Percentiles rank a stretch among this genome's conserved stretches.
phyloP scores from a whole-genome alignment of 257 asterid species.

The Jacaranda mimosifolia region DNA sequence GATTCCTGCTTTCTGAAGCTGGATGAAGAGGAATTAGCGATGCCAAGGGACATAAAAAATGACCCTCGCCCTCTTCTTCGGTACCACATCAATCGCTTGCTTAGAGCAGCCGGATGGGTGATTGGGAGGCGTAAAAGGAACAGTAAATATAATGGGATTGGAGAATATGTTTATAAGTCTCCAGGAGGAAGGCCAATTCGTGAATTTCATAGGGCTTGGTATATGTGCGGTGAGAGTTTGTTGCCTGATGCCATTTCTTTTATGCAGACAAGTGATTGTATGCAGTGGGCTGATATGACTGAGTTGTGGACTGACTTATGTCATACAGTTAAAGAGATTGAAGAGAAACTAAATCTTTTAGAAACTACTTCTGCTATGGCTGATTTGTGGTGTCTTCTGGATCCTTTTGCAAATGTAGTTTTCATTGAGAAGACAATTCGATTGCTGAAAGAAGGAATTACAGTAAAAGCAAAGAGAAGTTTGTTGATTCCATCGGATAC shows the following conservation, averaged over 20 bases:
- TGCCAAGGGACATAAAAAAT: slow-evolving; percentile 74
- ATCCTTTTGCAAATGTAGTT: slow-evolving; percentile 90
- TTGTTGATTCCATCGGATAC: slow-evolving; percentile 55
- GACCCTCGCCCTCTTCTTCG: slow-evolving; percentile 98
- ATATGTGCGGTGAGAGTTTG: slow-evolving; percentile 78
- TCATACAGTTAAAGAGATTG: slow-evolving; percentile 63
- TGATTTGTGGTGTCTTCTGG: slow-evolving; percentile 87
- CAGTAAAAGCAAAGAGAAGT: slow-evolving; percentile 74
- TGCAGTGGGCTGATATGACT: slow-evolving; percentile 75
- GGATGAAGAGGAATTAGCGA: slow-evolving; percentile 71
- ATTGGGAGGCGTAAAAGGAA: slow-evolving; percentile 94
- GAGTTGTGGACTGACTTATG: slow-evolving; percentile 81
- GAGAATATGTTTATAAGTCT: slow-evolving; percentile 89
- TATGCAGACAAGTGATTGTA: slow-evolving; percentile 54
- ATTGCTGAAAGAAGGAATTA: slow-evolving; percentile 77
- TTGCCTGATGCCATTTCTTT: slow-evolving; percentile 53
- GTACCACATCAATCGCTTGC: slow-evolving; percentile 85
- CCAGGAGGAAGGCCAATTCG: slow-evolving; percentile 97
- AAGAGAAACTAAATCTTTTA: slow-evolving; percentile 55
- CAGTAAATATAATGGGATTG: slow-evolving; percentile 77
- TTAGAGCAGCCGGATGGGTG: slow-evolving; percentile 91
- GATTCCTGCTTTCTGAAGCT: slow-evolving; percentile 84
- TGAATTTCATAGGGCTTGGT: slow-evolving; percentile 94
- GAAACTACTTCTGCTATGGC: slow-evolving; percentile 73
- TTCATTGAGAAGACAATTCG: slow-evolving; percentile 87